phyloP scores from a whole-genome alignment of 306 rosid species.

The Trifolium fragiferum region DNA sequence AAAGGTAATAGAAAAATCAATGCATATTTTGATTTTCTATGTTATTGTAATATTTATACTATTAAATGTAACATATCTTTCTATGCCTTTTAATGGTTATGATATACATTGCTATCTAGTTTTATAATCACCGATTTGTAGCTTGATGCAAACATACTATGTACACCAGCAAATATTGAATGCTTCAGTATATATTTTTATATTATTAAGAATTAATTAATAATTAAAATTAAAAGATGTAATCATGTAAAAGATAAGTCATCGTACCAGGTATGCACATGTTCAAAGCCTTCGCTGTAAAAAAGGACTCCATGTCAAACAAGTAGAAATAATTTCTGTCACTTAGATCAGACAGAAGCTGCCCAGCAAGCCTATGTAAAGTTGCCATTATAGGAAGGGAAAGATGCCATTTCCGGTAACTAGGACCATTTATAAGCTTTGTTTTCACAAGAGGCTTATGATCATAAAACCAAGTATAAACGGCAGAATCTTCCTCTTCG shows the following conservation, averaged over 20 bases:
- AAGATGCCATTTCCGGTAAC: slow-evolving; percentile 98
- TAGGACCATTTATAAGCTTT: slow-evolving; percentile 96
- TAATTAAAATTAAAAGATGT: not conserved
- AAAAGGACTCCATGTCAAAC: slow-evolving; percentile 99
- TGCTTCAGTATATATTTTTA: not conserved
- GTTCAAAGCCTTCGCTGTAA: slow-evolving; percentile 96
- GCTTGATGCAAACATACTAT: slow-evolving; percentile 6
- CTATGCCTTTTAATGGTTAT: not conserved
- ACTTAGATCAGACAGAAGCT: slow-evolving; percentile 89
- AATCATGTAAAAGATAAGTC: slow-evolving; percentile 10
- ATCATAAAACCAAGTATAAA: slow-evolving; percentile 95
- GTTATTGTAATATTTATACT: not conserved
- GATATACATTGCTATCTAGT: slow-evolving; percentile 11
- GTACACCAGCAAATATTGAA: not conserved
- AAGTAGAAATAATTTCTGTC: slow-evolving; percentile 96
- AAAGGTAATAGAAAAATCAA: slow-evolving; percentile 32
- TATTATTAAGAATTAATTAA: slow-evolving; percentile 4
- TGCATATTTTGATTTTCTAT: slow-evolving; percentile 9
- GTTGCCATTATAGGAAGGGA: slow-evolving; percentile 99
- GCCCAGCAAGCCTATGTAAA: slow-evolving; percentile 97
- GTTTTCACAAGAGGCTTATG: slow-evolving; percentile 98
- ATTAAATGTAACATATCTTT: not conserved
- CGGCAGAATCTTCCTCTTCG: slow-evolving; percentile 99
- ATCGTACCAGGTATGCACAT: slow-evolving; percentile 96
- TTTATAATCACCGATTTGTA: not conserved